Conservation (phyloP, 139 green algal genomes). For the Dunaliella primolecta region DNA sequence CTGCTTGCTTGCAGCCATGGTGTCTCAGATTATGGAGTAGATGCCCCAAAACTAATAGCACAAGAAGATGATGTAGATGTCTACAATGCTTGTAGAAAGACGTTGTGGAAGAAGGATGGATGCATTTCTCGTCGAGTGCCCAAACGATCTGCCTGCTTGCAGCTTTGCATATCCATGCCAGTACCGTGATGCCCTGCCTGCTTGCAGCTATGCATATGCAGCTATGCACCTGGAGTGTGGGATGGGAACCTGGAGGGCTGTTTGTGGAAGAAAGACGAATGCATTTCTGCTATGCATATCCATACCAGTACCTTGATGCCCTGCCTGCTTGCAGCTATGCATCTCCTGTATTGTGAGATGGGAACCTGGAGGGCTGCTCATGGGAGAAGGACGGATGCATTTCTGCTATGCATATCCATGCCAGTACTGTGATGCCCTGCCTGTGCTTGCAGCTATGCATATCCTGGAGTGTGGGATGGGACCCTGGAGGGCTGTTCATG, state of each 20-base stretch:
- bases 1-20: too few relatives aligned
- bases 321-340: slow-evolving; percentile 51
- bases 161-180: slow-evolving; percentile 55
- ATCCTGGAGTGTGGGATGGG: slow-evolving; percentile 58
- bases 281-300: slow-evolving; percentile 43
- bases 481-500: slow-evolving; percentile 49
- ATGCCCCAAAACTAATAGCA: too few relatives aligned
- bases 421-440: slow-evolving; percentile 59
- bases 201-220: slow-evolving; percentile 39
- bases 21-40: too few relatives aligned
- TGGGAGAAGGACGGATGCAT: slow-evolving; percentile 47
- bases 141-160: slow-evolving; percentile 43
- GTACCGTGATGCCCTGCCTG: slow-evolving; percentile 49
- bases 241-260: slow-evolving; percentile 52
- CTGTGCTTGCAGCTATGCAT: slow-evolving; percentile 46
- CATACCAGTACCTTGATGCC: slow-evolving; percentile 54
- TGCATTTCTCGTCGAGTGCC: slow-evolving; percentile 54
- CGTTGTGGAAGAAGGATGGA: slow-evolving; percentile 32
- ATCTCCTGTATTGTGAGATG: slow-evolving; percentile 58
- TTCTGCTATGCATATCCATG: slow-evolving; percentile 39
- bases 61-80: too few relatives aligned
- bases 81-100: too few relatives aligned
- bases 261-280: slow-evolving; percentile 40
- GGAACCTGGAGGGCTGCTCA: slow-evolving; percentile 45
- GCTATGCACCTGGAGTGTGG: slow-evolving; percentile 59